Conservation (phyloP, 2,329 filamentous ascomycete species). For the Cordyceps cateniannulata region DNA sequence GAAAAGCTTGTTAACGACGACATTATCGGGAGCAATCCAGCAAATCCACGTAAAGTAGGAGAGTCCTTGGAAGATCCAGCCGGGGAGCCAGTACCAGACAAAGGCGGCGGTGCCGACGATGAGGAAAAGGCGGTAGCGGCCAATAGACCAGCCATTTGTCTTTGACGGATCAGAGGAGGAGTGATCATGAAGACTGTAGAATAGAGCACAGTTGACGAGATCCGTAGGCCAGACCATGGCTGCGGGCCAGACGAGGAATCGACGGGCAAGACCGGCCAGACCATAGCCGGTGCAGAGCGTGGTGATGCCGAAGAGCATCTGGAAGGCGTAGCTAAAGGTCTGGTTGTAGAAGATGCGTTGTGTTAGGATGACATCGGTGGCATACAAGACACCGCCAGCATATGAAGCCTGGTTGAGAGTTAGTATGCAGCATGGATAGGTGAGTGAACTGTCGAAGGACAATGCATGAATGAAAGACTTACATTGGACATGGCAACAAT, state of each 20-base stretch:
- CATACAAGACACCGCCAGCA: slow-evolving; percentile 51
- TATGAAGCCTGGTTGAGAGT: slow-evolving; percentile 42
- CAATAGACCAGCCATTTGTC: slow-evolving; percentile 54
- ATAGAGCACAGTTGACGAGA: slow-evolving; percentile 46
- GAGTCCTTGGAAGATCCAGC: slow-evolving; percentile 56
- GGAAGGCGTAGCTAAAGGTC: slow-evolving; percentile 47
- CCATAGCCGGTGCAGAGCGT: slow-evolving; percentile 53
- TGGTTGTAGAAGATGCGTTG: slow-evolving; percentile 53
- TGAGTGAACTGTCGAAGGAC: background rate
- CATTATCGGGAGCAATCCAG: slow-evolving; percentile 54
- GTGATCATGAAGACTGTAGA: slow-evolving; percentile 42
- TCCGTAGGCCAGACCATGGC: slow-evolving; percentile 54
- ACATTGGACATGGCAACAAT: slow-evolving; percentile 61
- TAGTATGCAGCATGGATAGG: slow-evolving; percentile 11
- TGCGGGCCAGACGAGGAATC: slow-evolving; percentile 48
- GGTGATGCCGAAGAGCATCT: slow-evolving; percentile 47
- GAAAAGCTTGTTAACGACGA: slow-evolving; percentile 57
- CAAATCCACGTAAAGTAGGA: slow-evolving; percentile 57
- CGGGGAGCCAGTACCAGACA: slow-evolving; percentile 56
- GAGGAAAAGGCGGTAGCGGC: slow-evolving; percentile 58
- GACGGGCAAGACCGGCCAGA: slow-evolving; percentile 46
- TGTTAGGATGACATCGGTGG: slow-evolving; percentile 42
- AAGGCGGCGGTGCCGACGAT: slow-evolving; percentile 46
- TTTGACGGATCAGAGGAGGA: slow-evolving; percentile 40
- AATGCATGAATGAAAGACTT: slow-evolving; percentile 21